Base-by-base conservation (phyloP, 169 alveolate species). In the Cryptosporidium ubiquitum region DNA sequence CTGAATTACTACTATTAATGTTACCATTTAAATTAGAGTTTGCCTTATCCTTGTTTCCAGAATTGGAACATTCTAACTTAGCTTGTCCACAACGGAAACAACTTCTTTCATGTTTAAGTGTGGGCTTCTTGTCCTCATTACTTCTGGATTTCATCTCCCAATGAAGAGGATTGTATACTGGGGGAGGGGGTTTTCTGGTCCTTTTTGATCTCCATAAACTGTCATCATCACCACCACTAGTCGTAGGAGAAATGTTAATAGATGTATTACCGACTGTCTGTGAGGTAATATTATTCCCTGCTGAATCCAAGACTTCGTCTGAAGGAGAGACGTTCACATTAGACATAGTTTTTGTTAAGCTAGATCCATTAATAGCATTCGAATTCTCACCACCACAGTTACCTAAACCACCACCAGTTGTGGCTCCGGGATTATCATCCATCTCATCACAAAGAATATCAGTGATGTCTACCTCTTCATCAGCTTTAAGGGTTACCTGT, bases 41-140 rank as follows among this genome's bases (percentile, higher is more conserved):
- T 1, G 29, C 58, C 68, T 31, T 84, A 31, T 42, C 61, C 49
- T 37, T 58, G 26, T 37, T 73, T n/a, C 70, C 40, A 18, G 73
- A 31, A 58, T 3, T 69, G 12, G 40, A 58, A 33, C 92, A 35
- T 6, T 85, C 93, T 37, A 73, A 93, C 91, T 94, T 94, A 10
- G 96, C 92, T 64, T 93, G 92, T 51, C 96, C 96, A 91, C 98
- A 96, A 42, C 95, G 92, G 92, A 96, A 96, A 69, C 98, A 96
- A 47, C 95, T 86, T 79, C 93, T 73, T 64, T 96, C 98, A 91
- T 95, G 97, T 58, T 91, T 93, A 16, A 96, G 84, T 4, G 75
- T 39, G 2, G 75, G 75, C 85, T 91, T 92, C 74, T 94, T 94
- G 47, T 93, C 94, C 44, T 95, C 96, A 69, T 93, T 91, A 35